phyloP scores from a whole-genome alignment of 1,284 basidiomycete genomes.

The Moesziomyces globuligerus region DNA sequence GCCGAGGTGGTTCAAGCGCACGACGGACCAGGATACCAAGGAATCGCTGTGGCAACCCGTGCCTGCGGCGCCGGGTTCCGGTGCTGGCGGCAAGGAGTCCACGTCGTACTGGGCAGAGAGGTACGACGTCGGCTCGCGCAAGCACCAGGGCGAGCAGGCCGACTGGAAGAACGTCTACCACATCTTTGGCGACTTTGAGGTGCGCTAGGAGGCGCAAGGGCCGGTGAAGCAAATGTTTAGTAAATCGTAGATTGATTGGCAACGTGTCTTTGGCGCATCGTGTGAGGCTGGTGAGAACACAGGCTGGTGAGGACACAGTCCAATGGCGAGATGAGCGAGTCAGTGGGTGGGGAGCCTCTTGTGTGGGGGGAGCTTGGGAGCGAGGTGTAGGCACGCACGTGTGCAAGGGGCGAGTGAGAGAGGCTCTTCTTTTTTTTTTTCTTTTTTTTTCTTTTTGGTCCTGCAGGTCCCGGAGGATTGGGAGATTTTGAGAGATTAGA shows the following conservation, averaged over 20 bases:
- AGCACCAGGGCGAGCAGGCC: constrained; percentile 26
- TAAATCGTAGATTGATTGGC: neutral
- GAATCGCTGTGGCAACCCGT: constrained; percentile 58
- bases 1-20: constrained; percentile 72
- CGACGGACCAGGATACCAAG: constrained; percentile 57
- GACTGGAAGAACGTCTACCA: constrained; percentile 51
- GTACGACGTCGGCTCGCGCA: constrained; percentile 39
- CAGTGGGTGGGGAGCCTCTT: no score
- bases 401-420: no score
- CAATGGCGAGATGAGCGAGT: no score
- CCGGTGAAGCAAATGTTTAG: neutral
- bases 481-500: neutral
- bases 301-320: no score
- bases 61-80: constrained; percentile 4
- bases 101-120: constrained; percentile 59
- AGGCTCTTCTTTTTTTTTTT: neutral
- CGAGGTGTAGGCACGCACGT: no score
- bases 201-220: constrained; percentile 10
- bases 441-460: neutral
- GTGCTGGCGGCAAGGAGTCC: constrained; percentile 16
- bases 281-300: no score
- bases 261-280: neutral
- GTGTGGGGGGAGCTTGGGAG: no score
- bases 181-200: constrained; percentile 61
- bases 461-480: neutral